phyloP scores from a whole-genome alignment of 148 eudicot genomes.

The Camellia sinensis region DNA sequence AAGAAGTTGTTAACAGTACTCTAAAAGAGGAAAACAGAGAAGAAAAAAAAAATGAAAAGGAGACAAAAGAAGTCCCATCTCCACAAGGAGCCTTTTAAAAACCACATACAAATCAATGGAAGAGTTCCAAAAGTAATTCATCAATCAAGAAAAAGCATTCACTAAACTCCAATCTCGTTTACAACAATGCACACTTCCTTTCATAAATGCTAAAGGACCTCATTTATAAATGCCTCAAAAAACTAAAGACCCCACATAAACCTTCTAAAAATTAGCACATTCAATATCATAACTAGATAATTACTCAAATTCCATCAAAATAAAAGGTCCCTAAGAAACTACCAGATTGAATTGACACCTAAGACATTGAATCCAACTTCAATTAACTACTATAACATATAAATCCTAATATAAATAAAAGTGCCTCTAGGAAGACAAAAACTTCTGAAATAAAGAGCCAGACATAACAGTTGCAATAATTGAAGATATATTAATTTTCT shows the following conservation, averaged over 20 bases:
- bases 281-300: background rate
- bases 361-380: background rate
- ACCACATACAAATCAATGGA: background rate
- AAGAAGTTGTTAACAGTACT: background rate
- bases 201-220: background rate
- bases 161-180: background rate
- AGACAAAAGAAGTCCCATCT: background rate
- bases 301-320: background rate
- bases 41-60: background rate
- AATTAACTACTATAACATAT: background rate
- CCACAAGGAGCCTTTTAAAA: background rate
- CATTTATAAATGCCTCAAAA: background rate
- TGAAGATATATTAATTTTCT: conserved; percentile 2
- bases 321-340: conserved; percentile 1
- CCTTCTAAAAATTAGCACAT: background rate
- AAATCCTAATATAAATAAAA: background rate
- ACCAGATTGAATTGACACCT: background rate
- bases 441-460: background rate
- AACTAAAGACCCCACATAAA: background rate
- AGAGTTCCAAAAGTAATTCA: background rate
- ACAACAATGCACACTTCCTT: background rate
- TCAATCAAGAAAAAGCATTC: conserved; percentile 4
- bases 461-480: background rate
- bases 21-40: background rate
- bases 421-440: background rate